Percentiles rank a stretch among this genome's conserved stretches.
Evolutionary conservation across 1,139 yeast species (phyloP).

Genomic region (Suhomyces terraborum): DNA sequence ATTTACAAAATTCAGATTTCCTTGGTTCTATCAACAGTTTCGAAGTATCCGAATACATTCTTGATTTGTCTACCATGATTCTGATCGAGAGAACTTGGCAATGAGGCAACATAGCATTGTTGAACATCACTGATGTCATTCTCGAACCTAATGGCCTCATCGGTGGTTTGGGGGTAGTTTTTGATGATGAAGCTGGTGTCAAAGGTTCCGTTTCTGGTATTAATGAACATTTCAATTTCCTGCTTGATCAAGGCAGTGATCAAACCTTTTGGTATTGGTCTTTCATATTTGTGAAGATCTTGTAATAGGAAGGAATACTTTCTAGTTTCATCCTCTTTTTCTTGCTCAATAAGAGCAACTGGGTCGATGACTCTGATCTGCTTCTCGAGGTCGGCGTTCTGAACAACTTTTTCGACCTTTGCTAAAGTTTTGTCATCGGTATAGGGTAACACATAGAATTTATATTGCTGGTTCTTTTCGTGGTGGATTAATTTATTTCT

Average conservation of each 20-base stretch:
- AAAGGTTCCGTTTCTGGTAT: conserved; percentile 45
- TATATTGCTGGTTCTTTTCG: conserved; percentile 32
- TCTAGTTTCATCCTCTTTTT: conserved; percentile 41
- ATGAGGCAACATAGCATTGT: conserved; percentile 34
- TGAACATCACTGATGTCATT: conserved; percentile 53
- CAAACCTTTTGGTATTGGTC: conserved; percentile 57
- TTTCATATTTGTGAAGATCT: conserved; percentile 37
- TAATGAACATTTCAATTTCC: conserved; percentile 41
- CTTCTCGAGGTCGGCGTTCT: conserved; percentile 18
- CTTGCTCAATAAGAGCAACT: conserved; percentile 44
- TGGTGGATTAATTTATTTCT: conserved; percentile 45
- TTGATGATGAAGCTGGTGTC: conserved; percentile 49
- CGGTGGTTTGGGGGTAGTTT: conserved; percentile 59
- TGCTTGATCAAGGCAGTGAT: conserved; percentile 57
- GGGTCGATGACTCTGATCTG: conserved; percentile 55
- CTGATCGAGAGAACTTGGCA: conserved; percentile 26
- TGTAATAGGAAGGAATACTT: conserved; percentile 45
- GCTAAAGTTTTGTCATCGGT: conserved; percentile 26
- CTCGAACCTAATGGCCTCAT: conserved; percentile 65
- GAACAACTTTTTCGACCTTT: conserved; percentile 23
- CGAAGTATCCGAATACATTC: conserved; percentile 58
- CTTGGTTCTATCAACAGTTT: conserved; percentile 54
- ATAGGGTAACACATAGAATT: conserved; percentile 49
- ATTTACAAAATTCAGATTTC: conserved; percentile 18
- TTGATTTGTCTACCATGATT: conserved; percentile 34